These are phyloP conservation scores for Teunomyces panamensis DNA, from an alignment of 805 yeast species.

Conservation along the genomic window DNA sequence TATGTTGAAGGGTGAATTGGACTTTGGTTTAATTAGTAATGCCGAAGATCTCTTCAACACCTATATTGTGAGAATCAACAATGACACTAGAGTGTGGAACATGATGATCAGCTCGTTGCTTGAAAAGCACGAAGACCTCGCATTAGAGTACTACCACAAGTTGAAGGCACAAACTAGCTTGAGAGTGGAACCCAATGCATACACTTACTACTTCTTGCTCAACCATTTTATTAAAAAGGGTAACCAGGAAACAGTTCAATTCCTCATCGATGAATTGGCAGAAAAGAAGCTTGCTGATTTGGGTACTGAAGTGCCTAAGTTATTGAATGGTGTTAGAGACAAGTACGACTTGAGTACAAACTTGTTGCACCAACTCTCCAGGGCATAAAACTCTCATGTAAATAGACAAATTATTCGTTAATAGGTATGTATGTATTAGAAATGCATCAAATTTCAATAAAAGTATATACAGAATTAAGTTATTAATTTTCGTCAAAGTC, in stretches of 20 bases:
- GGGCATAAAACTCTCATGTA: neutral
- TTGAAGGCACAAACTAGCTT: constrained; percentile 23
- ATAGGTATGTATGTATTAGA: constrained; percentile 1
- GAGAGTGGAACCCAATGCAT: constrained; percentile 42
- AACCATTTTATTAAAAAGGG: constrained; percentile 32
- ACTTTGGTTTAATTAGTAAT: constrained; percentile 31
- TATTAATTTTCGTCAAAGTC: constrained; percentile 21
- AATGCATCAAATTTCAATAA: neutral
- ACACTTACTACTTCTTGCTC: constrained; percentile 48
- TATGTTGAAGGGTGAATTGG: constrained; percentile 47
- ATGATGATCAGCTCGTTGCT: constrained; percentile 33
- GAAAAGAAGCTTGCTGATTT: constrained; percentile 23
- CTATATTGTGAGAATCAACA: constrained; percentile 32
- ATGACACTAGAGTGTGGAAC: constrained; percentile 41
- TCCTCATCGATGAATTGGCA: constrained; percentile 38
- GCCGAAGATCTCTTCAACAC: constrained; percentile 33
- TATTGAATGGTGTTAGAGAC: constrained; percentile 19
- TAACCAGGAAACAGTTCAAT: constrained; percentile 30
- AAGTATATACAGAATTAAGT: neutral
- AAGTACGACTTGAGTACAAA: constrained; percentile 13
- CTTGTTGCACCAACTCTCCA: constrained; percentile 2
- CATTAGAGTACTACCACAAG: constrained; percentile 38
- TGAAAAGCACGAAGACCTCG: constrained; percentile 32
- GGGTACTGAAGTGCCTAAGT: constrained; percentile 41
- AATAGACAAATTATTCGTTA: constrained; percentile 4